Base-by-base conservation (phyloP, 116 monocot species). In the Dioscorea cayenensis region DNA sequence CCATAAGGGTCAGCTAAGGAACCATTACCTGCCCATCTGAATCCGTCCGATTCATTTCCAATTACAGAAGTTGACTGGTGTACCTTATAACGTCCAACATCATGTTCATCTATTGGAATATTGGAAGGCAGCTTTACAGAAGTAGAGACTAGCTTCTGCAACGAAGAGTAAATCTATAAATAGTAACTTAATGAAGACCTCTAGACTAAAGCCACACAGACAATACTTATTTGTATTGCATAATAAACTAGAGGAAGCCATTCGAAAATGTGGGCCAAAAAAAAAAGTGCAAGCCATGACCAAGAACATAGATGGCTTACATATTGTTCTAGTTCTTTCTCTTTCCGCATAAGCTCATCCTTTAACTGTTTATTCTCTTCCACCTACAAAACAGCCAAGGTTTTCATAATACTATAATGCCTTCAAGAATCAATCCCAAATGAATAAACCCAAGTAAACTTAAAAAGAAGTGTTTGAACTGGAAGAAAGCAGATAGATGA, bases 361-460 rank as follows among this genome's bases (percentile, higher is more conserved):
- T 71, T 84, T 66, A 97, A 80, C 60, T 62, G 82, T 70, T 85
- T 90, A 66, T 97, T 93, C 74, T 97, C 97, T 78, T 90, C 88
- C 72, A 83, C 28, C 97, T 97, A 48, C 14, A 76, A 84, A 73
- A 72, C 63, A 70, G 5, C 68, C 19, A 73, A 16, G 23, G 51
- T 60, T 22, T 6, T 20, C 49, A 8, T 0, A 27, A 43, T 55
- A 59, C 19, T 22, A 28, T 0, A 62, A 23, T 6, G 23, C 23
- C 20, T 23, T 62, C 4, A 23, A 11, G 22, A 20, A 22, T 62
- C 23, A 11, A 27, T 2, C 62, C 11, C 23, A 62, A 62, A 22
- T 62, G 12, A 62, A 20, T 62, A 20, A 23, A 22, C 2, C 32
- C 32, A 32, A 32, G 32, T 32, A 25, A 25, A 7, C 22, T 27